These are phyloP conservation scores for Penicillium sp. DNA, from an alignment of 2,329 filamentous ascomycete species.

Conservation along the genomic window DNA sequence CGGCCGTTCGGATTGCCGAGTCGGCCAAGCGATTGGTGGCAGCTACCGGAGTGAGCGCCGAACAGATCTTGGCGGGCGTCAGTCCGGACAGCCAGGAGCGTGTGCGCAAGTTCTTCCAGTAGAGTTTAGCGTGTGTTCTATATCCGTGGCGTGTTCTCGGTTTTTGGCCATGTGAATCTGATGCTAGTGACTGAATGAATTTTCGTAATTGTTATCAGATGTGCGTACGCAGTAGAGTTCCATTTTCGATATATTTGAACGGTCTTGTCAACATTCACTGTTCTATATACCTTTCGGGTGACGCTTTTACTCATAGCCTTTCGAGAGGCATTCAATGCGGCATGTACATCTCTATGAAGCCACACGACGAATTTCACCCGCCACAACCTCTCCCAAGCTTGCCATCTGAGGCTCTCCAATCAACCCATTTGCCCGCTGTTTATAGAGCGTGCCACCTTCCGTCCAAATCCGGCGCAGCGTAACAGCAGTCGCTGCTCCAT, in stretches of 20 bases:
- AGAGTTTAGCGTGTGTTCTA: constrained; percentile 26
- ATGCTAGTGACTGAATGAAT: constrained; percentile 20
- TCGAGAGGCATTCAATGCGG: no score
- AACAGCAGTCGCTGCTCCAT: constrained; percentile 49
- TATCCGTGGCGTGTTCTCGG: constrained; percentile 16
- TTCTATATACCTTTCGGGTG: no score
- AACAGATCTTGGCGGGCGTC: constrained; percentile 68
- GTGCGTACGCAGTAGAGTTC: no score
- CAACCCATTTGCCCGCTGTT: constrained; percentile 58
- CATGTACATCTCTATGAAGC: no score
- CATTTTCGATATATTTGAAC: constrained; percentile 1
- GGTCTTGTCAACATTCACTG: no score
- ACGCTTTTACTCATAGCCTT: no score
- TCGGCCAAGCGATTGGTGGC: constrained; percentile 73
- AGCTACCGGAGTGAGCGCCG: constrained; percentile 67
- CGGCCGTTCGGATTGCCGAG: constrained; percentile 66
- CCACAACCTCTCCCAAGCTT: constrained; percentile 47
- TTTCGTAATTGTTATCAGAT: constrained; percentile 15
- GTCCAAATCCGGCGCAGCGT: constrained; percentile 67
- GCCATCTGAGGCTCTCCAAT: constrained; percentile 53
- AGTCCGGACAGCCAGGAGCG: constrained; percentile 72
- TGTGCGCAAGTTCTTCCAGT: constrained; percentile 73
- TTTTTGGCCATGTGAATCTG: constrained; percentile 24
- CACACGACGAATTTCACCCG: constrained; percentile 19
- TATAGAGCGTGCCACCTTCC: constrained; percentile 65